Percentiles rank a stretch among this genome's conserved stretches.
Conservation (phyloP, 2,329 filamentous ascomycete species). For the Diaporthe eres region DNA sequence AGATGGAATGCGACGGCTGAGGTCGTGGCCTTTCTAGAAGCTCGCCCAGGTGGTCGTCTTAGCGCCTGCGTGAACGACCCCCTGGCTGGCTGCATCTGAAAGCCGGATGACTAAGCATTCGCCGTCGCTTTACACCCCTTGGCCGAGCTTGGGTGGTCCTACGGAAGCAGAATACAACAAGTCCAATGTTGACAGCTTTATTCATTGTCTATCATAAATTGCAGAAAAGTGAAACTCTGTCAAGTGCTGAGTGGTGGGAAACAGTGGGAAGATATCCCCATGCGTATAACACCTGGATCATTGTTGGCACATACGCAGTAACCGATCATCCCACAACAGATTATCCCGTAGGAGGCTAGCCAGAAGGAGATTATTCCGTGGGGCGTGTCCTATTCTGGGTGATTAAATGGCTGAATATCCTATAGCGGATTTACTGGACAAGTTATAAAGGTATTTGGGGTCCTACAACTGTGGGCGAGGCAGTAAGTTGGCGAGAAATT, state of each 20-base stretch:
- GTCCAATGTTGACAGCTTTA: neutral
- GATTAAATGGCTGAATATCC: neutral
- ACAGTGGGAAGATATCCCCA: neutral
- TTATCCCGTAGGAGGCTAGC: neutral
- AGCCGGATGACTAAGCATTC: conserved; percentile 2
- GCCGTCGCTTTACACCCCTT: neutral
- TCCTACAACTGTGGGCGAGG: too few species aligned
- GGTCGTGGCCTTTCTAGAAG: conserved; percentile 37
- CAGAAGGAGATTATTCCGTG: too few species aligned
- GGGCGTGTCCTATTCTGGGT: neutral
- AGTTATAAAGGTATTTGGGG: neutral
- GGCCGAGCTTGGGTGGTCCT: neutral
- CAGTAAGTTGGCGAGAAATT: too few species aligned
- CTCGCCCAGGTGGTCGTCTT: conserved; percentile 28
- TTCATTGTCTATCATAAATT: neutral
- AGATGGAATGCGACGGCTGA: conserved; percentile 28
- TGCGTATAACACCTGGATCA: neutral
- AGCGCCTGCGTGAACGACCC: conserved; percentile 4
- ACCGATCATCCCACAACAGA: neutral
- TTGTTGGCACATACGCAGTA: too few species aligned
- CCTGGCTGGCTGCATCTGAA: neutral
- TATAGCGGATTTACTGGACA: neutral
- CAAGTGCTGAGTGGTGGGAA: neutral
- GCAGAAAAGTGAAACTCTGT: neutral
- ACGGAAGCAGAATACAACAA: neutral